A percentile compares a stretch with the other conserved stretches of the same genome.
phyloP scores from a whole-genome alignment of 2,329 filamentous ascomycete genomes.

The Penicillium sp. region DNA sequence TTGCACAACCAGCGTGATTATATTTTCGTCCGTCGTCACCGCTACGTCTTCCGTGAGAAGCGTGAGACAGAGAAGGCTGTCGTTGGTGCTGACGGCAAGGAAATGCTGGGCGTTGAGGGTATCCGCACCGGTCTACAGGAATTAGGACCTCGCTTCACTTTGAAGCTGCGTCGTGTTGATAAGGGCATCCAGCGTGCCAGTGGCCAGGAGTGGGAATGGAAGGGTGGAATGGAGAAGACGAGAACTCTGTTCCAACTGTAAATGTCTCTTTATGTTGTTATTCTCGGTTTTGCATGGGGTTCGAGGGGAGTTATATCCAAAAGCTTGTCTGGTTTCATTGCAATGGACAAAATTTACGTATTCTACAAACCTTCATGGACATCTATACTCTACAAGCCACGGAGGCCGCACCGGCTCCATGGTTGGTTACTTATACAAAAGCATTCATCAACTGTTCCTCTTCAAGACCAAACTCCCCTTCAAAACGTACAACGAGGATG shows the following conservation, averaged over 20 bases:
- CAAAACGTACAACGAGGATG: background rate
- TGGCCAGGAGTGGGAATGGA: conserved; percentile 94
- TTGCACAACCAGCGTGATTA: conserved; percentile 95
- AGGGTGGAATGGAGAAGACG: conserved; percentile 89
- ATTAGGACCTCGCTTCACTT: conserved; percentile 75
- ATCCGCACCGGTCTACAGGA: conserved; percentile 88
- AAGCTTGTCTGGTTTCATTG: conserved; percentile 13
- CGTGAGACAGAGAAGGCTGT: conserved; percentile 82
- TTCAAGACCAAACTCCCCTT: background rate
- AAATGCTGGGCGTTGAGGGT: conserved; percentile 78
- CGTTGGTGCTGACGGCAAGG: conserved; percentile 74
- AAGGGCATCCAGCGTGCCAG: conserved; percentile 76
- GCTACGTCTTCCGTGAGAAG: conserved; percentile 92
- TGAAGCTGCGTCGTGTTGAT: conserved; percentile 88
- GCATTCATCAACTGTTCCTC: background rate
- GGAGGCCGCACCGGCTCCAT: background rate
- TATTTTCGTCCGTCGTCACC: conserved; percentile 85
- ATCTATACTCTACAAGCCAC: background rate
- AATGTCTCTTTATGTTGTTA: conserved; percentile 16
- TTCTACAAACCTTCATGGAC: background rate
- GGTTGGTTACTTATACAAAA: background rate
- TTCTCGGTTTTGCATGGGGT: conserved; percentile 26
- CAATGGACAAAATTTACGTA: conserved; percentile 2
- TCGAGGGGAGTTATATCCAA: conserved; percentile 24
- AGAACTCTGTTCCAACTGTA: conserved; percentile 90